Evolutionary conservation across 2,329 filamentous ascomycete species (phyloP), one percentile per base, ranked within the genome.

Genomic region (Alternaria sp.): DNA sequence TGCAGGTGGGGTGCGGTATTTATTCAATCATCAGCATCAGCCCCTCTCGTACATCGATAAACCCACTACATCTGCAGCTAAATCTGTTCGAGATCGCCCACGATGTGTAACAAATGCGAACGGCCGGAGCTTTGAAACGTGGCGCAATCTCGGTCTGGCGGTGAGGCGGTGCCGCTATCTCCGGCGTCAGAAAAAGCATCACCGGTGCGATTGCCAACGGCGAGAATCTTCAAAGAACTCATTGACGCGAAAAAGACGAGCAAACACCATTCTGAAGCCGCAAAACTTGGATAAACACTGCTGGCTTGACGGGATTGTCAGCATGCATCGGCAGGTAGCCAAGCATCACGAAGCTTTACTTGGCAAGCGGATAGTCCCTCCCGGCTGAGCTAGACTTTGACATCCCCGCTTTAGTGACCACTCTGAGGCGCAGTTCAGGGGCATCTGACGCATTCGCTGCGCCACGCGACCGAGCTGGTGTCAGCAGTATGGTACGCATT

Each of bases 331-430:
- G 6, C 20, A 38, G 24, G 16, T 20, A 24, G 11, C 14, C 22
- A 54, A 22, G 54, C 44, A 47, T 11, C 26, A 34, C 34, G 51
- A 66, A 66, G 64, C 53, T 47, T 57, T 58, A 30, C 49, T 66
- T 66, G 59, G 64, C 58, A 34, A n/a, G 38, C 52, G 52, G 52
- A 38, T 43, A 14, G 4, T 44, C 36, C 49, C 49, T 46, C n/a
- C 48, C 44, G 36, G 34, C 12, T 30, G 54, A 32, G 41, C 20
- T 51, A 36, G 32, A 28, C 30, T 42, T 22, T 42, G 18, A 22
- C 22, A n/a, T 39, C 41, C 46, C 55, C 55, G 42, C 59, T 46
- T 39, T 5, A 41, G 30, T 24, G 32, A 26, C 22, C 5, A 24
- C 8, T 24, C 28, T 49, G 55, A 59, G 59, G 59, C 59, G 49